phyloP scores from a whole-genome alignment of 2,329 filamentous ascomycete species.

The Huntiella abstrusa region DNA sequence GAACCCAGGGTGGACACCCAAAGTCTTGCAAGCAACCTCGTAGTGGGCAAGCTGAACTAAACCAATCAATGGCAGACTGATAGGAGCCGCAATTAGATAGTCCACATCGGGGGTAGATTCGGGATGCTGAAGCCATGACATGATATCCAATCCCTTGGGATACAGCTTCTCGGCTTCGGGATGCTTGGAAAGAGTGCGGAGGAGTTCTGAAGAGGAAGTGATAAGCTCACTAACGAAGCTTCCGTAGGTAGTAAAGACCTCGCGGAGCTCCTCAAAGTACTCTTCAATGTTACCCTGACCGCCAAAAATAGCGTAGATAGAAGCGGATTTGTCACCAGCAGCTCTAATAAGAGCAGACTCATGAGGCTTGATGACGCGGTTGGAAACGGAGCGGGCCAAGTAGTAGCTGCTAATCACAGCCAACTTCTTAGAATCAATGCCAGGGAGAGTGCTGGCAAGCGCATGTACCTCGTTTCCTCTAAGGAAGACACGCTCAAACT shows the following conservation, averaged over 20 bases:
- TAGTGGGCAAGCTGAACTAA: slow-evolving; percentile 93
- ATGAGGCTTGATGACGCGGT: slow-evolving; percentile 75
- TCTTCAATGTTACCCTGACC: slow-evolving; percentile 98
- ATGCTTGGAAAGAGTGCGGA: slow-evolving; percentile 70
- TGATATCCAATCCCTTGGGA: slow-evolving; percentile 86
- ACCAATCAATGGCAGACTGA: slow-evolving; percentile 91
- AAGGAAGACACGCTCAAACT: slow-evolving; percentile 91
- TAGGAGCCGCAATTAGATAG: slow-evolving; percentile 83
- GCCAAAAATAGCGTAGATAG: slow-evolving; percentile 85
- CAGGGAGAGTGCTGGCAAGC: slow-evolving; percentile 64
- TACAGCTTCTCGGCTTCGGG: slow-evolving; percentile 86
- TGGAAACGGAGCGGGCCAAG: slow-evolving; percentile 63
- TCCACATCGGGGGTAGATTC: slow-evolving; percentile 85
- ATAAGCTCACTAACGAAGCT: slow-evolving; percentile 80
- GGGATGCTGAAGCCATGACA: slow-evolving; percentile 77
- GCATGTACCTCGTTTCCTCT: slow-evolving; percentile 93
- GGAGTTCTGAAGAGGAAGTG: slow-evolving; percentile 59
- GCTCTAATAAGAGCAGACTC: slow-evolving; percentile 85
- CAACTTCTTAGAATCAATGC: slow-evolving; percentile 84
- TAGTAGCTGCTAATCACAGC: slow-evolving; percentile 84
- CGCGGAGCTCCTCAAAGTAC: slow-evolving; percentile 93
- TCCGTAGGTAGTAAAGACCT: slow-evolving; percentile 79
- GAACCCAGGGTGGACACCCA: slow-evolving; percentile 77
- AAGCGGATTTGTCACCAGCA: slow-evolving; percentile 63
- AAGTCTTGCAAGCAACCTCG: slow-evolving; percentile 76